Evolutionary conservation across 139 green algal species (phyloP).

Genomic region (Raphidocelis subcapitata): DNA sequence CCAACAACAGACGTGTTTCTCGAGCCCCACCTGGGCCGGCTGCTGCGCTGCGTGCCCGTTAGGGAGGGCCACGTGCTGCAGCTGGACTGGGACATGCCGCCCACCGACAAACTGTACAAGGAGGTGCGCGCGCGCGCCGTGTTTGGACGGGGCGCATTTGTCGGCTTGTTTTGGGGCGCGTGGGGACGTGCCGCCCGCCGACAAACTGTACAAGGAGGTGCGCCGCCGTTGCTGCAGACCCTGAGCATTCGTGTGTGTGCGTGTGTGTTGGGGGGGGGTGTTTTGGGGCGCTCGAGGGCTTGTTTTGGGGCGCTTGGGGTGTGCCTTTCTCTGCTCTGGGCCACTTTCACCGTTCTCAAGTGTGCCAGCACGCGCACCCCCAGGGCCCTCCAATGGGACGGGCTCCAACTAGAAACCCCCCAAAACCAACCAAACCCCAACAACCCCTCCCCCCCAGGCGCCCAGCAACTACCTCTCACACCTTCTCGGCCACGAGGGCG

Average conservation of each 20-base stretch:
- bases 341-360: too few relatives aligned
- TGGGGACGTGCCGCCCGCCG: constrained; percentile 21
- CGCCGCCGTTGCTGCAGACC: too few relatives aligned
- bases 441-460: too few relatives aligned
- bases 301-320: too few relatives aligned
- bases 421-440: too few relatives aligned
- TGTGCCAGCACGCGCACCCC: too few relatives aligned
- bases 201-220: not conserved
- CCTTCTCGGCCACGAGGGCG: constrained; percentile 87
- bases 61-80: constrained; percentile 72
- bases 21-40: constrained; percentile 30
- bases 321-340: too few relatives aligned
- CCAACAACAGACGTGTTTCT: not conserved
- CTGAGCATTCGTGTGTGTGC: constrained; percentile 1
- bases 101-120: not conserved
- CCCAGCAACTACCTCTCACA: constrained; percentile 76
- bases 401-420: too few relatives aligned
- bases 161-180: too few relatives aligned
- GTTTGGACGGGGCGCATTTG: not conserved
- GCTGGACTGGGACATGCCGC: constrained; percentile 26
- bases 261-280: not conserved
- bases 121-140: not conserved
- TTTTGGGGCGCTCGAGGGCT: not conserved
- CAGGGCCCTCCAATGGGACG: too few relatives aligned
- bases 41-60: constrained; percentile 71